Base-by-base conservation (phyloP, 1,284 basidiomycete genomes). In the Melampsora larici-populina region DNA sequence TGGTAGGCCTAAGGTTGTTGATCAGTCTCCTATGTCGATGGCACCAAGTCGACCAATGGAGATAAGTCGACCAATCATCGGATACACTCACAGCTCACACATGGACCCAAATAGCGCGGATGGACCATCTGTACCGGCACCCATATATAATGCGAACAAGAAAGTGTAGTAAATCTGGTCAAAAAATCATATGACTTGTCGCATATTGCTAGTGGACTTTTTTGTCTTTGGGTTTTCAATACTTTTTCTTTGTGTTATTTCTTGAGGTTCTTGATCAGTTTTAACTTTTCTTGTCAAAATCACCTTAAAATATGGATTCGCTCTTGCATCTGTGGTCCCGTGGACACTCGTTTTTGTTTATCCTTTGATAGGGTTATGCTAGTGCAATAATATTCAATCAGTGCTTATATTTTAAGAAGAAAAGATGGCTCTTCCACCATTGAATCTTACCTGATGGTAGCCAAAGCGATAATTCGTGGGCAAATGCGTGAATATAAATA, bases 61-160 rank as follows among this genome's bases (percentile, higher is more conserved):
- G 17, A 69, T 77, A 46, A 77, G 74, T 51, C 46, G 58, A n/a
- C 74, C 74, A 21, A 77, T 77, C 29, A 63, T 69, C 18, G 66
- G 68, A 51, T 77, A 77, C 60, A 69, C 68, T 48, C 74, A 77
- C 29, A 64, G 62, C 62, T 18, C 62, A 64, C 24, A 24, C 62
- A 7, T 26, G 18, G 5, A 64, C 62, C 7, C 62, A n/a, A 5
- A 0, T 64, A 17, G 5, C 17, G 8, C 62, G 7, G 21, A 29
- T 7, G n/a, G 8, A 26, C 62, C 62, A 8, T 17, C 31, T 9
- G 21, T 18, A 26, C 62, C 62, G 1, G 26, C 62, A 64, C 62
- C 62, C 3, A 6, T 33, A 5, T 64, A 64, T 26, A 33, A 64
- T 64, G 33, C 62, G 18, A 6, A 29, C 24, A 64, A 64, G 33